Evolutionary conservation across 371 early-diverging fungal genomes (phyloP).

Genomic region (Sporodiniella umbellata): DNA sequence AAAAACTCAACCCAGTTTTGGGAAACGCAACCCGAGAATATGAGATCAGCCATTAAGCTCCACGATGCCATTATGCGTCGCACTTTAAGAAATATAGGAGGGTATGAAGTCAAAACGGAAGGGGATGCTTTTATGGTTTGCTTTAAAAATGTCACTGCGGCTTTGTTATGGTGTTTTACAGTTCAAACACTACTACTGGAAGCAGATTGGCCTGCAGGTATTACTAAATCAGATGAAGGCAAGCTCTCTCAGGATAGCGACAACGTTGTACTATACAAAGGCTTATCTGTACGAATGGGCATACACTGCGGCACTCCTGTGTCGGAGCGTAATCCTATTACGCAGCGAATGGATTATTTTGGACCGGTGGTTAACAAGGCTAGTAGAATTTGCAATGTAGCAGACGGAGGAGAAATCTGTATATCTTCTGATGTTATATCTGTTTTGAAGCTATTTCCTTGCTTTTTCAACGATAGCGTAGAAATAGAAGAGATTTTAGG

Average conservation of each 20-base stretch:
- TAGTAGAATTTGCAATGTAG: constrained; percentile 78
- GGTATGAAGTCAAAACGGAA: constrained; percentile 96
- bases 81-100: constrained; percentile 76
- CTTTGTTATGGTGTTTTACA: constrained; percentile 85
- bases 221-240: constrained; percentile 74
- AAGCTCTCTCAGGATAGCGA: constrained; percentile 58
- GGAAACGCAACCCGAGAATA: constrained; percentile 82
- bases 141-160: constrained; percentile 82
- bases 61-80: constrained; percentile 86
- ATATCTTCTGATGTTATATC: constrained; percentile 59
- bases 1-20: constrained; percentile 93
- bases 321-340: constrained; percentile 85
- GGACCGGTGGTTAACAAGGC: constrained; percentile 91
- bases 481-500: neutral
- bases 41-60: constrained; percentile 83
- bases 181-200: constrained; percentile 80
- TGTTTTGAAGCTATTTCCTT: constrained; percentile 39
- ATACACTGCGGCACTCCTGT: constrained; percentile 90
- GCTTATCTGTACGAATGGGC: constrained; percentile 91
- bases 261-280: constrained; percentile 73
- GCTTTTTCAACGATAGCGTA: constrained; percentile 29
- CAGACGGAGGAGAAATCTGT: constrained; percentile 90
- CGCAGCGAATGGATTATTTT: constrained; percentile 93
- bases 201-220: constrained; percentile 90
- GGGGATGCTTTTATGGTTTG: constrained; percentile 95